These are phyloP conservation scores for Tephrocybe sp. DNA, from an alignment of 768 basidiomycete species.

Conservation along the genomic window DNA sequence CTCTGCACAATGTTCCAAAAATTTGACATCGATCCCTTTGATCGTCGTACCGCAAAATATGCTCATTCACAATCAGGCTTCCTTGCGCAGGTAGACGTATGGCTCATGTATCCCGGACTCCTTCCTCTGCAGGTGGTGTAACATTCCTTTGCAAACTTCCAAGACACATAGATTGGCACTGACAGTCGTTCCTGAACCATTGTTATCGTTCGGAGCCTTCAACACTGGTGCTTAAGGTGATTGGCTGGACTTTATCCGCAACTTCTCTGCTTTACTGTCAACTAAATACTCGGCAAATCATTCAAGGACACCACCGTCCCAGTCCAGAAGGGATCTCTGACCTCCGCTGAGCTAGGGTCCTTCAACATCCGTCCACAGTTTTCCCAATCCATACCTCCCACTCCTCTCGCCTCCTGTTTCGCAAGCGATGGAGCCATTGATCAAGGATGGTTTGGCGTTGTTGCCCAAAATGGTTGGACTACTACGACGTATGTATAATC, in stretches of 20 bases:
- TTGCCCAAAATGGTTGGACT: too few species aligned
- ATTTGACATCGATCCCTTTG: not conserved
- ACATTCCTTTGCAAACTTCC: not conserved
- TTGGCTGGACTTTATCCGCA: not conserved
- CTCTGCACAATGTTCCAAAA: too few species aligned
- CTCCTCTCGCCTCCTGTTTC: constrained; percentile 4
- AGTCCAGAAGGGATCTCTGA: constrained; percentile 4
- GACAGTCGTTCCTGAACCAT: not conserved
- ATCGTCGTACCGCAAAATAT: not conserved
- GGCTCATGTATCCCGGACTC: constrained; percentile 1
- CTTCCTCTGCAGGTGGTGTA: not conserved
- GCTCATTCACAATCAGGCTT: not conserved
- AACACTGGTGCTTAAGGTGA: too few species aligned
- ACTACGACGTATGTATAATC: too few species aligned
- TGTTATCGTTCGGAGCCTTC: not conserved
- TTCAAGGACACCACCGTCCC: not conserved
- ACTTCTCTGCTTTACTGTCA: not conserved
- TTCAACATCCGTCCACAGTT: not conserved
- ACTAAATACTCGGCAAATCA: not conserved
- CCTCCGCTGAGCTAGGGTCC: constrained; percentile 11
- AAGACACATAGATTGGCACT: too few species aligned
- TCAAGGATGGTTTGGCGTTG: too few species aligned
- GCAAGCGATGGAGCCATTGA: not conserved
- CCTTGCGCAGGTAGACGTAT: not conserved
- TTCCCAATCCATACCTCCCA: not conserved